A percentile compares a stretch with the other conserved stretches of the same genome.
These are phyloP conservation scores for Staphylotrichum longicolle DNA, from an alignment of 495 filamentous ascomycete species.

Conservation along the genomic window DNA sequence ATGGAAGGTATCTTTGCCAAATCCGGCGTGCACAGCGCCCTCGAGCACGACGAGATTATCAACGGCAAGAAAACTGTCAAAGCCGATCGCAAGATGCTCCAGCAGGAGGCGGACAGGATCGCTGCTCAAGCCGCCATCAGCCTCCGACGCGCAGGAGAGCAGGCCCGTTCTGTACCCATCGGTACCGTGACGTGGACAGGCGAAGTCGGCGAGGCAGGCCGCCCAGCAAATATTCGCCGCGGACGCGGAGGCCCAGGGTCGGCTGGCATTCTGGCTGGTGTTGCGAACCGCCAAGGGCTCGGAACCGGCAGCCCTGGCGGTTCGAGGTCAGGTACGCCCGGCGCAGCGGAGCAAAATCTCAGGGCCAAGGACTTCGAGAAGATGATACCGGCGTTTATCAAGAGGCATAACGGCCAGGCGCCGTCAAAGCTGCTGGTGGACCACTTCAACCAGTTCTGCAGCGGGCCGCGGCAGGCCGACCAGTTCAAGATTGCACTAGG, in stretches of 20 bases:
- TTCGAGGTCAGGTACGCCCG: slow-evolving; percentile 35
- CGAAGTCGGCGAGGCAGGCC: slow-evolving; percentile 68
- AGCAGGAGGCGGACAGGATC: slow-evolving; percentile 74
- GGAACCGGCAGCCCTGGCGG: slow-evolving; percentile 33
- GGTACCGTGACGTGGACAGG: slow-evolving; percentile 96
- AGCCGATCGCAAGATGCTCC: slow-evolving; percentile 70
- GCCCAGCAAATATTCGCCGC: slow-evolving; percentile 42
- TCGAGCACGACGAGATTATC: slow-evolving; percentile 88
- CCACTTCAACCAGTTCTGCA: slow-evolving; percentile 62
- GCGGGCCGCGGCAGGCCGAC: slow-evolving; percentile 37
- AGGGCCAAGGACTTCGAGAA: slow-evolving; percentile 60
- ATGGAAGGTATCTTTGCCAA: slow-evolving; percentile 85
- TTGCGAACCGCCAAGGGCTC: slow-evolving; percentile 56
- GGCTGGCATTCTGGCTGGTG: slow-evolving; percentile 56
- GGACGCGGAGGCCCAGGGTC: slow-evolving; percentile 47
- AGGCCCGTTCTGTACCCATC: slow-evolving; percentile 66
- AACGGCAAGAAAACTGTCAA: slow-evolving; percentile 58
- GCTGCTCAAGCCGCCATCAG: slow-evolving; percentile 74
- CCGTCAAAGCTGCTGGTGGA: slow-evolving; percentile 75
- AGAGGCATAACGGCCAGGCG: slow-evolving; percentile 65
- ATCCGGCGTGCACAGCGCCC: slow-evolving; percentile 76
- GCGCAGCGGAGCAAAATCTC: slow-evolving; percentile 26
- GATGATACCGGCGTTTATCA: slow-evolving; percentile 72
- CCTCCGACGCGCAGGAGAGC: slow-evolving; percentile 69
- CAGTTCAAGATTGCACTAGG: slow-evolving; percentile 50